A percentile compares a stretch with the other conserved stretches of the same genome.
These are phyloP conservation scores for Echria macrotheca DNA, from an alignment of 495 filamentous ascomycete genomes.

Conservation along the genomic window DNA sequence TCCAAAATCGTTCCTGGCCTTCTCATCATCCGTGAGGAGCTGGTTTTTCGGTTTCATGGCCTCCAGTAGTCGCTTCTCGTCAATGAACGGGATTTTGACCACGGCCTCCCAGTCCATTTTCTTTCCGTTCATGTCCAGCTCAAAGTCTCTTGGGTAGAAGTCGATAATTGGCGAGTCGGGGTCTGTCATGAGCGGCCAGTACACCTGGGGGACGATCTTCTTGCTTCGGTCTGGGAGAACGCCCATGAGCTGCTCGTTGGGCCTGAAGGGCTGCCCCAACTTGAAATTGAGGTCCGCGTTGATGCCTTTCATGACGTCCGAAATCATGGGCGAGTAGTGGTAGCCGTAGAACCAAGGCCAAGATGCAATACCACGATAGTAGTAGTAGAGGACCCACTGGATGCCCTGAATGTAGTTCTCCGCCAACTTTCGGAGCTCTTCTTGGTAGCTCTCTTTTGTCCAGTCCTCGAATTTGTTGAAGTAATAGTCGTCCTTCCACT, in stretches of 20 bases:
- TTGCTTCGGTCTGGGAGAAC: slow-evolving; percentile 96
- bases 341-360: slow-evolving; percentile 99
- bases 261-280: slow-evolving; percentile 88
- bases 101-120: slow-evolving; percentile 99
- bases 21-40: slow-evolving; percentile 69
- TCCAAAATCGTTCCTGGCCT: slow-evolving; percentile 80
- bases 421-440: slow-evolving; percentile 73
- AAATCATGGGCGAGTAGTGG: slow-evolving; percentile 92
- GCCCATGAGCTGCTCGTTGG: slow-evolving; percentile 97
- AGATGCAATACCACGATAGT: slow-evolving; percentile 92
- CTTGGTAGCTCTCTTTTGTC: slow-evolving; percentile 69
- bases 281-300: slow-evolving; percentile 85
- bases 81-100: slow-evolving; percentile 98
- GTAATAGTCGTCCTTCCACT: slow-evolving; percentile 95
- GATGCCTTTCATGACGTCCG: slow-evolving; percentile 84
- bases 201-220: slow-evolving; percentile 82
- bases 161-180: slow-evolving; percentile 92
- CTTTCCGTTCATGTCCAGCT: slow-evolving; percentile 99
- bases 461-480: slow-evolving; percentile 75
- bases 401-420: slow-evolving; percentile 98
- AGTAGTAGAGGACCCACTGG: slow-evolving; percentile 98
- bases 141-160: slow-evolving; percentile 96
- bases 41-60: slow-evolving; percentile 83
- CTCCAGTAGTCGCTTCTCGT: slow-evolving; percentile 73
- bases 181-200: slow-evolving; percentile 89